Conservation (phyloP, 2,329 filamentous ascomycete genomes). For the Penicillium crustosum region DNA sequence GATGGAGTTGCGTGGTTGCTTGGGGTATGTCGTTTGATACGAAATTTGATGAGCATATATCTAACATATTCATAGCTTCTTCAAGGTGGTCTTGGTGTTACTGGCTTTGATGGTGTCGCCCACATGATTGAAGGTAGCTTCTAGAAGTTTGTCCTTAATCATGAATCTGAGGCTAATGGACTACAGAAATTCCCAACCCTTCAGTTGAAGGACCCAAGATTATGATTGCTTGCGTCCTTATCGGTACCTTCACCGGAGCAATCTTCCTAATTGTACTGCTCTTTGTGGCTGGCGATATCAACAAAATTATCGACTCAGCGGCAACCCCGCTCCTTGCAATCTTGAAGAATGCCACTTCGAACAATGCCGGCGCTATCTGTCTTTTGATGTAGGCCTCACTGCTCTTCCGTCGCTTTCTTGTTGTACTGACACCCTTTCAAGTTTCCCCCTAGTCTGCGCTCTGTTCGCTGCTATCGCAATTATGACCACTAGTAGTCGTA, state of each 20-base stretch:
- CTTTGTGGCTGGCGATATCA: constrained; percentile 61
- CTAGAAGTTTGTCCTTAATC: not conserved
- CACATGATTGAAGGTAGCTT: constrained; percentile 54
- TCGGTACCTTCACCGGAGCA: constrained; percentile 63
- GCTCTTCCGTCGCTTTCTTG: accelerated
- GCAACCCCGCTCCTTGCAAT: constrained; percentile 63
- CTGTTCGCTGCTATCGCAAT: constrained; percentile 36
- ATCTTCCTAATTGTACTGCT: constrained; percentile 63
- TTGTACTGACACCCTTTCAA: constrained; percentile 18
- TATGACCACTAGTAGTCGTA: constrained; percentile 39
- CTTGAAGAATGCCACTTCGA: constrained; percentile 62
- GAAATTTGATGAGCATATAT: not conserved
- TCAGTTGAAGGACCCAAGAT: constrained; percentile 62
- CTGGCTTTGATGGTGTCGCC: constrained; percentile 51
- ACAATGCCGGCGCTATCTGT: constrained; percentile 61
- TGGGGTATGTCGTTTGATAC: constrained; percentile 33
- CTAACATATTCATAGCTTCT: constrained; percentile 36
- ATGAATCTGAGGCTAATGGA: constrained; percentile 6
- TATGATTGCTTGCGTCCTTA: constrained; percentile 64
- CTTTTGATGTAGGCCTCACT: constrained; percentile 54
- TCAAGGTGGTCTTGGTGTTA: constrained; percentile 55
- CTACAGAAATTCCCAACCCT: constrained; percentile 44
- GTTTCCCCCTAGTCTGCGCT: constrained; percentile 36
- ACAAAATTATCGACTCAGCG: constrained; percentile 55
- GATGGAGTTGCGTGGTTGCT: constrained; percentile 58